A percentile compares a stretch with the other conserved stretches of the same genome.
phyloP scores from a whole-genome alignment of 2,329 filamentous ascomycete genomes.

The Plenodomus tracheiphilus region DNA sequence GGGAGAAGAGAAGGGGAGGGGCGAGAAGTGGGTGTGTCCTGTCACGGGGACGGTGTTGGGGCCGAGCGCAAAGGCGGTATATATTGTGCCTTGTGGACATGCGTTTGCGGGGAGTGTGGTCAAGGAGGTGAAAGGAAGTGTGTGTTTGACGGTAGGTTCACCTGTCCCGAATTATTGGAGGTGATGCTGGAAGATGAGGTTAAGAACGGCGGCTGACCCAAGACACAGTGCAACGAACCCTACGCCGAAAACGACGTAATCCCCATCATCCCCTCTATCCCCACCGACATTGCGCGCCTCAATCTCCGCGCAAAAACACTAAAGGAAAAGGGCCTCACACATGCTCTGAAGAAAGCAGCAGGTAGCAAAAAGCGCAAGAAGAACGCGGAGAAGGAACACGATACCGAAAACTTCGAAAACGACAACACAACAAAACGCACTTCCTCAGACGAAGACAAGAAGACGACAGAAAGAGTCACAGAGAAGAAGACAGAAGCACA shows the following conservation, averaged over 20 bases:
- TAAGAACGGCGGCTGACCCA: constrained; percentile 11
- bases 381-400: constrained; percentile 57
- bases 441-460: constrained; percentile 28
- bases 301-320: constrained; percentile 69
- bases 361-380: constrained; percentile 76
- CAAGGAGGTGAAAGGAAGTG: constrained; percentile 72
- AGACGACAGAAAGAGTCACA: constrained; percentile 18
- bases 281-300: constrained; percentile 71
- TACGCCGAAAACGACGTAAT: constrained; percentile 79
- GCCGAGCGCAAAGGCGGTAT: constrained; percentile 76
- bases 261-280: constrained; percentile 73
- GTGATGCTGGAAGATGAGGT: not conserved
- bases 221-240: constrained; percentile 67
- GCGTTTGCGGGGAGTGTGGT: constrained; percentile 88
- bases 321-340: constrained; percentile 72
- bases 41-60: constrained; percentile 86
- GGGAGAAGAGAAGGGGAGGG: constrained; percentile 48
- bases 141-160: constrained; percentile 58
- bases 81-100: constrained; percentile 92
- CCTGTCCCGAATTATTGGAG: not conserved
- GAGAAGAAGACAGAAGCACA: constrained; percentile 13
- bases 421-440: constrained; percentile 9
- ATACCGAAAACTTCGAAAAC: constrained; percentile 12
- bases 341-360: constrained; percentile 81
- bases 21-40: constrained; percentile 76